Percentiles rank a stretch among this genome's conserved stretches.
Evolutionary conservation across 2,329 filamentous ascomycete species (phyloP).

Genomic region (Hypocreales sp.): DNA sequence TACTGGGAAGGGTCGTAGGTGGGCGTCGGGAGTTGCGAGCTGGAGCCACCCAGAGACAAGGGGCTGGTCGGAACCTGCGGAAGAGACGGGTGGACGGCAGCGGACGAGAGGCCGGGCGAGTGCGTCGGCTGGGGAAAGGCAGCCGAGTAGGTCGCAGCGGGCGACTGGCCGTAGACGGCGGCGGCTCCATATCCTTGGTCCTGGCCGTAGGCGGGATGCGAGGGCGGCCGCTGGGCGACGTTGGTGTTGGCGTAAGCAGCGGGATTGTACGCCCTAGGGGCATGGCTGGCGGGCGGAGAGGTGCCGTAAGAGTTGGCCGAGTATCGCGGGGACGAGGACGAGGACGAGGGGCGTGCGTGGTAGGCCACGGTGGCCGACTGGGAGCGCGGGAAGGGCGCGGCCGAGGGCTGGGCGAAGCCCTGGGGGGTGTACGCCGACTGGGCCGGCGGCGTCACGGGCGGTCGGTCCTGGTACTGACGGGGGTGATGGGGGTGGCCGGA

Average conservation of each 20-base stretch:
- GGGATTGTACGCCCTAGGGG: conserved; percentile 41
- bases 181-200: conserved; percentile 24
- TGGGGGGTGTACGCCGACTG: conserved; percentile 55
- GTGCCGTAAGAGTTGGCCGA: conserved; percentile 14
- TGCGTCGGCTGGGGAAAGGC: conserved; percentile 6
- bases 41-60: conserved; percentile 11
- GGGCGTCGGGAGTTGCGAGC: conserved; percentile 12
- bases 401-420: conserved; percentile 30
- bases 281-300: conserved; percentile 27
- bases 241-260: conserved; percentile 38
- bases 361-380: conserved; percentile 37
- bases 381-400: conserved; percentile 20
- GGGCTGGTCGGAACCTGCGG: conserved; percentile 19
- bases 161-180: conserved; percentile 20
- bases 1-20: conserved; percentile 22
- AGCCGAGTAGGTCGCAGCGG: conserved; percentile 17
- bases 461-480: conserved; percentile 31
- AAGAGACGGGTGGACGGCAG: background rate
- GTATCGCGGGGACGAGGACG: conserved; percentile 20
- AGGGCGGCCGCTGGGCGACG: conserved; percentile 33
- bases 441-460: conserved; percentile 26
- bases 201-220: conserved; percentile 33
- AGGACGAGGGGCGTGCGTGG: conserved; percentile 29
- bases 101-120: conserved; percentile 14
- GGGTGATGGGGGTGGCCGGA: conserved; percentile 37